Percentiles rank a stretch among this genome's conserved stretches.
Evolutionary conservation across 2,329 filamentous ascomycete species (phyloP).

Genomic region (Nothophaeocryptopus gaeumannii): DNA sequence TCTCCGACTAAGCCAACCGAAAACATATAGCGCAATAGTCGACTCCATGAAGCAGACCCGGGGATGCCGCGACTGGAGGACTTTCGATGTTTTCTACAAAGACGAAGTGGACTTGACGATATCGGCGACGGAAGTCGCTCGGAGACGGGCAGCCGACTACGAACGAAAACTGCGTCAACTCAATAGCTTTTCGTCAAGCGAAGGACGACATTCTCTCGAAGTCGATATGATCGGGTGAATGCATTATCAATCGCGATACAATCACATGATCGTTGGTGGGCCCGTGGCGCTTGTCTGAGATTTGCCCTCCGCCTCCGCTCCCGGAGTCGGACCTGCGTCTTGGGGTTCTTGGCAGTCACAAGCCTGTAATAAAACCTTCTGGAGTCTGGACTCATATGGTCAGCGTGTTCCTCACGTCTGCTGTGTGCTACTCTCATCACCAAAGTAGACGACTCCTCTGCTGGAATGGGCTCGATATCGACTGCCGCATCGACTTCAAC

Average conservation of each 20-base stretch:
- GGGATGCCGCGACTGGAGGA: slow-evolving; percentile 34
- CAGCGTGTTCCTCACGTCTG: no score
- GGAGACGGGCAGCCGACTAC: slow-evolving; percentile 27
- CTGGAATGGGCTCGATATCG: slow-evolving; percentile 6
- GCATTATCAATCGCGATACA: no score
- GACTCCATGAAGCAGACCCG: slow-evolving; percentile 31
- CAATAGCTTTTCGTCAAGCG: slow-evolving; percentile 24
- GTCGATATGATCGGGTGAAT: slow-evolving; percentile 29
- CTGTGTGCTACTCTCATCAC: no score
- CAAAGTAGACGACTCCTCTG: background rate
- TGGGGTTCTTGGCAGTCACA: no score
- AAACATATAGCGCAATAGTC: slow-evolving; percentile 34
- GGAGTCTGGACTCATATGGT: no score
- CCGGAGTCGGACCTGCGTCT: no score
- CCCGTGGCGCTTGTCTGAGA: no score
- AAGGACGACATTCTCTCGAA: slow-evolving; percentile 16
- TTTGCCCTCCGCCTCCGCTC: no score
- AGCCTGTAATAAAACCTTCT: no score
- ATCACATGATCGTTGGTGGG: no score
- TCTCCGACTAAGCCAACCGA: slow-evolving; percentile 33
- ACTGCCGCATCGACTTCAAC: slow-evolving; percentile 8
- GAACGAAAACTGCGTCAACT: slow-evolving; percentile 27
- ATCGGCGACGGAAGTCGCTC: slow-evolving; percentile 29
- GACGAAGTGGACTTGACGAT: slow-evolving; percentile 33
- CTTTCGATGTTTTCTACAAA: slow-evolving; percentile 33